phyloP scores from a whole-genome alignment of 352 stramenopile genomes.

The Globisporangium paroecandrum region DNA sequence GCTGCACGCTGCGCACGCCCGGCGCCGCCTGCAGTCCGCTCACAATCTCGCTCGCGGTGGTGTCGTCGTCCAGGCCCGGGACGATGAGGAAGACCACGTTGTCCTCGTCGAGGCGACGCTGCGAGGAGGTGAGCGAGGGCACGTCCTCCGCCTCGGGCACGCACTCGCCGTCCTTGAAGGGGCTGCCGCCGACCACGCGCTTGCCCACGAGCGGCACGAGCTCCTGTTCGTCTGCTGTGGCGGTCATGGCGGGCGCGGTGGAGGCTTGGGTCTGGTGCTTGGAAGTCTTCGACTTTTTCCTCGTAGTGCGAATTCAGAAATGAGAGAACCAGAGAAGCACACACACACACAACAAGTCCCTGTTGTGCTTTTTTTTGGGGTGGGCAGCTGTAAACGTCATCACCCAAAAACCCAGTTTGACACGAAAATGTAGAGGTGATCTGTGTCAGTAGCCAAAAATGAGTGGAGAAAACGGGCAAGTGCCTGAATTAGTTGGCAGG shows the following conservation, averaged over 20 bases:
- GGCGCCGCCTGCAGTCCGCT: constrained; percentile 25
- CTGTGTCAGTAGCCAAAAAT: not conserved
- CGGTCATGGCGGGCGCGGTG: not conserved
- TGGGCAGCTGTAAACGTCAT: not conserved
- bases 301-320: constrained; percentile 13
- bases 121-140: constrained; percentile 65
- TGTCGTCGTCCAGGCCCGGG: constrained; percentile 33
- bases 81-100: constrained; percentile 74
- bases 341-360: not conserved
- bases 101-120: constrained; percentile 44
- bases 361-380: not conserved
- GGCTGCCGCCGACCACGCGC: constrained; percentile 1
- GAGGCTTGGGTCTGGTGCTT: not conserved
- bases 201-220: constrained; percentile 9
- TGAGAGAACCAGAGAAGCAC: constrained; percentile 6
- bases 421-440: constrained; percentile 3
- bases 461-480: not conserved
- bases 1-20: constrained; percentile 46
- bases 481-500: not conserved
- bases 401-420: not conserved
- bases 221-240: constrained; percentile 14
- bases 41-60: constrained; percentile 27
- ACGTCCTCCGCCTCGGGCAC: constrained; percentile 66
- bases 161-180: constrained; percentile 43
- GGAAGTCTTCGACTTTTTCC: constrained; percentile 11